Base-by-base conservation (phyloP, 1,284 basidiomycete genomes). In the Rhodotorula sp. region DNA sequence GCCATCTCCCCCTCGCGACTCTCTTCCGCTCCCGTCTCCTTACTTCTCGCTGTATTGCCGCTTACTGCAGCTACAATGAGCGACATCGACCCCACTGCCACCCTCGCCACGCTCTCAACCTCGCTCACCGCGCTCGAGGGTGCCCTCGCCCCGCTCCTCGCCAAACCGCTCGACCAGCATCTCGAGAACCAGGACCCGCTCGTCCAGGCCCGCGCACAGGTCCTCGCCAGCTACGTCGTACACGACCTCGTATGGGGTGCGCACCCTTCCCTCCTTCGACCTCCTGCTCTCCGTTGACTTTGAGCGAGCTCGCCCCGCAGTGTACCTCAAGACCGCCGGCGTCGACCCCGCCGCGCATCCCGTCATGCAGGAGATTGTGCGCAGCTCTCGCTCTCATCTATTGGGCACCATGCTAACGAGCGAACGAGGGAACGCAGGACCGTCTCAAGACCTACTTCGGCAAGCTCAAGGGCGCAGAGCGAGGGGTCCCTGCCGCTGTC, bases 191-290 rank as follows among this genome's bases (percentile, higher is more conserved):
- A 51, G 29, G 87, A 90, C 70, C 86, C 87, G 6, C 84, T 92
- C n/a, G 88, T 91, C 73, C 89, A 91, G 78, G 91, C 90, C 39
- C 91, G 91, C 80, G 81, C 91, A 15, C 89, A 92, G 72, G 87
- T 88, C 12, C 83, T 87, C 48, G 79, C 91, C 41, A 89, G 90
- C 21, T 92, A 92, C 80, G 83, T 91, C n/a, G 84, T 90, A 7
- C 91, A 92, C 77, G 90, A 91, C 80, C 84, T 92, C 27, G 83
- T 91, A n/a, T 92, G 91, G 82, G 88, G 91, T 91, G 73, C 72
- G 87, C 83, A 17, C 2, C 50, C 12, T 9, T 12, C 37, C 13
- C 37, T 61, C 32, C 29, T 21, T 13, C 17, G 4, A 3, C 37
- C 29, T 15, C 15, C 44, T 5, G 13, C 22, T 10, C 5, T 13